Evolutionary conservation across 169 alveolate species (phyloP).

Genomic region (Miamiensis avidus): DNA sequence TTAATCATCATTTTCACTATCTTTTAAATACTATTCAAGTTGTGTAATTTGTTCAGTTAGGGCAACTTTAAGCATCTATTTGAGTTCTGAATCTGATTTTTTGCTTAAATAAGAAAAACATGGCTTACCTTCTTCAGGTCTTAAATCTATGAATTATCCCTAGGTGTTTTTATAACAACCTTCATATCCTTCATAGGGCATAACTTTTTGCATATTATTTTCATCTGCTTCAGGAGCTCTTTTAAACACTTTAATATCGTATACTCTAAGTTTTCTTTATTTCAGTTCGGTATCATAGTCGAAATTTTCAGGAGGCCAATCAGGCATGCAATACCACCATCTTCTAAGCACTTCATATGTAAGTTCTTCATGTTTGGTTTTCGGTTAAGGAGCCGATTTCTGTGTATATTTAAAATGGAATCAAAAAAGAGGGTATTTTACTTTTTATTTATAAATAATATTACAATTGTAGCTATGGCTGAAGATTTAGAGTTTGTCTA

Average conservation of each 20-base stretch:
- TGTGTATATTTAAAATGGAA: too few species aligned
- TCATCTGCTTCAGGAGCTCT: slow-evolving; percentile 49
- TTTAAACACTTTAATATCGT: slow-evolving; percentile 46
- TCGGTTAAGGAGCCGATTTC: too few species aligned
- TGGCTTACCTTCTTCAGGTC: slow-evolving; percentile 62
- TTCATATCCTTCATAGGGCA: slow-evolving; percentile 50
- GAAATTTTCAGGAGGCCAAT: slow-evolving; percentile 59
- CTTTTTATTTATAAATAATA: too few species aligned
- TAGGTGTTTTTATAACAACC: slow-evolving; percentile 44
- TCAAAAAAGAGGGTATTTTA: too few species aligned
- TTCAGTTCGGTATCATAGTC: slow-evolving; percentile 36
- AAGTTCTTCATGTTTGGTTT: neutral
- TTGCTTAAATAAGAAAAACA: slow-evolving; percentile 43
- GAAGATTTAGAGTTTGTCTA: too few species aligned
- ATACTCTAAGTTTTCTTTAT: slow-evolving; percentile 37
- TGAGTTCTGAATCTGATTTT: slow-evolving; percentile 35
- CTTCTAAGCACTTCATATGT: slow-evolving; percentile 39
- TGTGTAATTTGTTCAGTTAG: neutral
- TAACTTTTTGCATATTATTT: slow-evolving; percentile 44
- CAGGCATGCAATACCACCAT: slow-evolving; percentile 61
- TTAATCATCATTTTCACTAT: neutral
- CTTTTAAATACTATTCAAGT: neutral
- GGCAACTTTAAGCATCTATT: neutral
- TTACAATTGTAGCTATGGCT: too few species aligned
- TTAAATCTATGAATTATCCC: slow-evolving; percentile 54